Conservation (phyloP, 805 yeast species). For the Candida verbasci region DNA sequence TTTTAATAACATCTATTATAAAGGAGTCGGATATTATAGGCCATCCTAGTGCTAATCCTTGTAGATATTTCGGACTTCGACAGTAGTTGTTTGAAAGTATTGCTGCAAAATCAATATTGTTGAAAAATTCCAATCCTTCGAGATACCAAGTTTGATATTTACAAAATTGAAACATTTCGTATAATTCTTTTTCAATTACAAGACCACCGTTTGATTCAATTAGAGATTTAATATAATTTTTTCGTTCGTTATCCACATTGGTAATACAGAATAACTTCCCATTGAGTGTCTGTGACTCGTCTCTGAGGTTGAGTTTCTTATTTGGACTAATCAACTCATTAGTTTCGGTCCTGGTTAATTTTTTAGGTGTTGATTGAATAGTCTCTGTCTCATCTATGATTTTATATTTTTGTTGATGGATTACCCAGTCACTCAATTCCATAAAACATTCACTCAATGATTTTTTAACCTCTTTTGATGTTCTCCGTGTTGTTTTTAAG, state of each 20-base stretch:
- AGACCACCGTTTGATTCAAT: constrained; percentile 42
- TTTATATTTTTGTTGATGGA: constrained; percentile 31
- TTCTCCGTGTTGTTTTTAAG: constrained; percentile 14
- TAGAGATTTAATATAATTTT: constrained; percentile 26
- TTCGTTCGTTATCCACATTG: constrained; percentile 28
- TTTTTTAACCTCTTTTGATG: constrained; percentile 15
- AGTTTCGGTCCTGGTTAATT: background rate
- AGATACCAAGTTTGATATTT: constrained; percentile 6
- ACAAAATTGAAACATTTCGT: constrained; percentile 15
- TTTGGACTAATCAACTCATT: constrained; percentile 5
- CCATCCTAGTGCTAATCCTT: constrained; percentile 79
- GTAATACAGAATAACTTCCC: constrained; percentile 33
- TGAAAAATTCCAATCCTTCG: constrained; percentile 6
- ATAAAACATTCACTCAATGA: constrained; percentile 30
- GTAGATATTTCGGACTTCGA: constrained; percentile 73
- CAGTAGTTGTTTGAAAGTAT: constrained; percentile 54
- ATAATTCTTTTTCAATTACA: constrained; percentile 32
- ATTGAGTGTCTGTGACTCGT: constrained; percentile 12
- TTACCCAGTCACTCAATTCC: constrained; percentile 37
- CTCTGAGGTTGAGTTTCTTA: background rate
- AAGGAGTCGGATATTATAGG: constrained; percentile 66
- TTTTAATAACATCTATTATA: constrained; percentile 44
- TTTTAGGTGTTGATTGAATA: constrained; percentile 3
- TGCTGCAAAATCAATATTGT: constrained; percentile 53
- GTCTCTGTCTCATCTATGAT: constrained; percentile 15